Percentiles rank a stretch among this genome's conserved stretches.
These are phyloP conservation scores for Akanthomyces uredinophilus DNA, from an alignment of 2,329 filamentous ascomycete species.

Conservation along the genomic window DNA sequence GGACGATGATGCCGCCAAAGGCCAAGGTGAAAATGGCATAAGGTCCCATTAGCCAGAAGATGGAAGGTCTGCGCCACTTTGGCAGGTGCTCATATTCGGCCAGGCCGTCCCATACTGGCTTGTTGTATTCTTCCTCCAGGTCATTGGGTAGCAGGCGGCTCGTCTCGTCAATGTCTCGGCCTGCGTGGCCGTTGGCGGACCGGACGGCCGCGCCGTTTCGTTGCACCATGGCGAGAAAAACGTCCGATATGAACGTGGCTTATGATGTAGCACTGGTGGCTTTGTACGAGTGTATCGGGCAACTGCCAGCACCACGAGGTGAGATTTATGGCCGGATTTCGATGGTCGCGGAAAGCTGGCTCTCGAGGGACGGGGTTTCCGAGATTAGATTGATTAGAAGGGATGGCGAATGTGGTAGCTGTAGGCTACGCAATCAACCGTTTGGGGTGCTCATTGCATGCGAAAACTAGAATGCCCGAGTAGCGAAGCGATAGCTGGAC, in stretches of 20 bases:
- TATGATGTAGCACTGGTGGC: not conserved
- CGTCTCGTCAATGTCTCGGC: conserved; percentile 26
- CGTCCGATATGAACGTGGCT: not conserved
- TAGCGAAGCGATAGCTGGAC: not conserved
- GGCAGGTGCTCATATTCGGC: conserved; percentile 57
- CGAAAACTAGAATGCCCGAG: not conserved
- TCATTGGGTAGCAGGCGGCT: conserved; percentile 31
- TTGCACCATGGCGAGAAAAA: not conserved
- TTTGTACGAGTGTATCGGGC: not conserved
- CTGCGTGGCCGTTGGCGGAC: conserved; percentile 18
- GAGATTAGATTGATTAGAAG: not conserved
- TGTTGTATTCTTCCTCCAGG: conserved; percentile 18
- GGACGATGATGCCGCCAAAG: conserved; percentile 80
- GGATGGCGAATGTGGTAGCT: not conserved
- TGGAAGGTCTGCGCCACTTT: conserved; percentile 60
- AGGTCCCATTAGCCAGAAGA: conserved; percentile 77
- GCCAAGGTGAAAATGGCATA: conserved; percentile 79
- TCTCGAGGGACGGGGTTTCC: not conserved
- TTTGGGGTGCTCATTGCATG: not conserved
- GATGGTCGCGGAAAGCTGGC: not conserved
- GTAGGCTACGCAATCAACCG: conserved; percentile 1
- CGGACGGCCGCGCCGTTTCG: conserved; percentile 3
- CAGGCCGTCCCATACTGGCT: conserved; percentile 40
- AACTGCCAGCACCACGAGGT: not conserved
- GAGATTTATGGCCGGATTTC: not conserved